Base-by-base conservation (phyloP, 768 basidiomycete species). In the Trametes maxima region DNA sequence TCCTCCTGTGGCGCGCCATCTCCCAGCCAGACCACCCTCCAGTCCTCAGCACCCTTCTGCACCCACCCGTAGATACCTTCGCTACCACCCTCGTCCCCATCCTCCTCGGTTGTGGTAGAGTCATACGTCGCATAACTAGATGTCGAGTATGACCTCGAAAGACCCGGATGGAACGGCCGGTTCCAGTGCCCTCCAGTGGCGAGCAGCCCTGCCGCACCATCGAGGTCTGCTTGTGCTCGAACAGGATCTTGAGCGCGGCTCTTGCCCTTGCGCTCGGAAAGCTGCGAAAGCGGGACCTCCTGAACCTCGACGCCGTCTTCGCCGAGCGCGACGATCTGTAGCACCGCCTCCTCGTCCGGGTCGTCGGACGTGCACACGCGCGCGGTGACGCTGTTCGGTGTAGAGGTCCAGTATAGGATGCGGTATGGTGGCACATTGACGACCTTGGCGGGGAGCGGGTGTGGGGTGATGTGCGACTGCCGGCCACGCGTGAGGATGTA, bases 11-110 rank as follows among this genome's bases (percentile, higher is more conserved):
- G 39, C 70, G 73, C 65, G 75, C 76, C 21, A 21, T 89, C 89
- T 0, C 92, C 92, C 11, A 92, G 74, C 92, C 92, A 94, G 69
- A 94, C 86, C 13, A 94, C 82, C 21, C 92, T 78, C 82, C 86
- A 94, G 68, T 94, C 92, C 55, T 85, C 83, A 3, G 78, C 63
- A 16, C 87, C 91, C 68, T 87, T 91, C 66, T 84, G 75, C 73
- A 85, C 80, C 91, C 92, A 93, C 0, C 83, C 91, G 70, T 94
- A 94, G 5, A 89, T 73, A 6, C 92, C 92, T 59, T 87, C 79
- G 58, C 86, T 84, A 21, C 73, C 74, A 79, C 69, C 85, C 68
- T 66, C 75, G 71, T 40, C 49, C 25, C 74, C 76, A 1, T 73
- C 59, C 8, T 85, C 67, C 48, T 85, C 87, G 33, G 81, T 85